Evolutionary conservation across 306 rosid species (phyloP).

Genomic region (Benincasa hispida): DNA sequence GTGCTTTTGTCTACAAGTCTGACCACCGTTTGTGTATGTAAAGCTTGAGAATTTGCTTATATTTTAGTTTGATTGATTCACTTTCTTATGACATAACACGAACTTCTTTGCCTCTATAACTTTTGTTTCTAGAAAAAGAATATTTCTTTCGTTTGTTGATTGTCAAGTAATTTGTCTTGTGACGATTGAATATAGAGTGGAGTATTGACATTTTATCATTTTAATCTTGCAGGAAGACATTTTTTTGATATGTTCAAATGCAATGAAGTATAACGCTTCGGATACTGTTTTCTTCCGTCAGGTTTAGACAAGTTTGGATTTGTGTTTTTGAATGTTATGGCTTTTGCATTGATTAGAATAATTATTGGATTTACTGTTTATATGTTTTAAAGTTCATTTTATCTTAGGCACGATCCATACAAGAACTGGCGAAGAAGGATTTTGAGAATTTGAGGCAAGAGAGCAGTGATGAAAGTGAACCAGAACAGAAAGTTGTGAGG

Average conservation of each 20-base stretch:
- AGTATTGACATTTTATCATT: conserved; percentile 13
- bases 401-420: conserved; percentile 77
- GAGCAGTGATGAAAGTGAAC: conserved; percentile 51
- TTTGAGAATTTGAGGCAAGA: conserved; percentile 83
- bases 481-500: conserved; percentile 47
- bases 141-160: not conserved
- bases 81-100: not conserved
- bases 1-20: too few species aligned
- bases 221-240: conserved; percentile 67
- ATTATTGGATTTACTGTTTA: conserved; percentile 2
- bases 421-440: conserved; percentile 79
- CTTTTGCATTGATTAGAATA: not conserved
- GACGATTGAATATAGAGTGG: not conserved
- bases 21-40: not conserved
- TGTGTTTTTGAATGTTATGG: not conserved
- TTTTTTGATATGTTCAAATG: conserved; percentile 79
- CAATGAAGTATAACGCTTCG: conserved; percentile 73
- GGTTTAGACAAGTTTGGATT: conserved; percentile 34
- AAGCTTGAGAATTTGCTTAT: not conserved
- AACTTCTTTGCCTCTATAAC: not conserved
- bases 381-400: not conserved
- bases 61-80: too few species aligned
- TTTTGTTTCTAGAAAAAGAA: not conserved
- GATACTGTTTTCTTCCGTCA: conserved; percentile 80
- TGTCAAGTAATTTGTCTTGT: not conserved